Evolutionary conservation across 2,329 filamentous ascomycete genomes (phyloP).

Genomic region (Penicillium janthinellum): DNA sequence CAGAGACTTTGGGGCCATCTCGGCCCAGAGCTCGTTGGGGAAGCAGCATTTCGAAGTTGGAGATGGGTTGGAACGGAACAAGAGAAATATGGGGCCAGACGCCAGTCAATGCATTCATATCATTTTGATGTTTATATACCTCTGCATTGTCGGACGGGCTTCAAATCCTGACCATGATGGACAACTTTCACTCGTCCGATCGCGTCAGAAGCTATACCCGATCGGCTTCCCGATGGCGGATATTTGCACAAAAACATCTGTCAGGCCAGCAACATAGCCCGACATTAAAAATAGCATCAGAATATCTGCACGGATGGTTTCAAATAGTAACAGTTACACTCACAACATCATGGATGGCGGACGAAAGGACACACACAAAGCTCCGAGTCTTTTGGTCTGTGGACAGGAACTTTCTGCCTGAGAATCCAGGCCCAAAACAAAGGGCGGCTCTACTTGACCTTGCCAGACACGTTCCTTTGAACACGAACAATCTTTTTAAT

Average conservation of each 20-base stretch:
- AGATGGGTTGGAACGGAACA: not conserved
- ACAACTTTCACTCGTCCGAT: not conserved
- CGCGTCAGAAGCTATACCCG: not conserved
- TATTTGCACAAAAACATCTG: not conserved
- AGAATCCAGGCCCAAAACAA: not conserved
- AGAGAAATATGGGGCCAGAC: not conserved
- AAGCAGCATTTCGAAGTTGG: conserved; percentile 9
- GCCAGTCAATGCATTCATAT: not conserved
- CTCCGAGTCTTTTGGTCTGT: not conserved
- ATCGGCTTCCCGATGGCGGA: not conserved
- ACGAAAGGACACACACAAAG: not conserved
- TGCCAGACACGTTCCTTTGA: too few species aligned
- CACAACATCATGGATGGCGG: not conserved
- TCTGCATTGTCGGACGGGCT: not conserved
- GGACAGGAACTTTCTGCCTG: not conserved
- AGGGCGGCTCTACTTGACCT: too few species aligned
- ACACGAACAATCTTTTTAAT: not conserved
- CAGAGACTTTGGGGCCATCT: conserved; percentile 24
- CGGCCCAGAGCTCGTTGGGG: conserved; percentile 19
- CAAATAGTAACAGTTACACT: not conserved
- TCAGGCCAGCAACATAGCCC: not conserved
- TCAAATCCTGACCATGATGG: not conserved
- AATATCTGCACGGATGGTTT: not conserved
- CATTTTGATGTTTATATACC: not conserved
- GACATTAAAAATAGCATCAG: not conserved